A percentile compares a stretch with the other conserved stretches of the same genome.
Evolutionary conservation across 2,329 filamentous ascomycete genomes (phyloP).

Genomic region (Blastomyces gilchristii): DNA sequence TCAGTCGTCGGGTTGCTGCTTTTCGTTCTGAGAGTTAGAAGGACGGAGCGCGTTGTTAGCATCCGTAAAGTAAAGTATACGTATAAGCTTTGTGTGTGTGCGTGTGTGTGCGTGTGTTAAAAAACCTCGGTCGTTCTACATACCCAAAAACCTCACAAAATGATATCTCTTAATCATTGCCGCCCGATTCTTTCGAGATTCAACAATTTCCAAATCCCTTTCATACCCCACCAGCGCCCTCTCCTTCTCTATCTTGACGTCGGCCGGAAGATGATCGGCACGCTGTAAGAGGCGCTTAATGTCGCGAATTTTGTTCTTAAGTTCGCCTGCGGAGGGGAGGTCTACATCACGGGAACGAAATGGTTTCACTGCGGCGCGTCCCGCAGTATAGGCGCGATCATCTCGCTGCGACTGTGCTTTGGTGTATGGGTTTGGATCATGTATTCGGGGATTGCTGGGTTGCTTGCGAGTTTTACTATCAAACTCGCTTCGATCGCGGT

Average conservation of each 20-base stretch:
- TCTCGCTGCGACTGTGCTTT: neutral
- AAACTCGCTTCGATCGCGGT: neutral
- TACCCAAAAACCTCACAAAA: constrained; percentile 55
- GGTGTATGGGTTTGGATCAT: constrained; percentile 5
- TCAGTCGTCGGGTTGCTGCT: constrained; percentile 33
- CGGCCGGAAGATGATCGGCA: constrained; percentile 41
- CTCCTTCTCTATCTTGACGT: constrained; percentile 49
- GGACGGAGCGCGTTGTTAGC: neutral
- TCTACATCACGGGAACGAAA: constrained; percentile 4
- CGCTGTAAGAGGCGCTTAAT: constrained; percentile 43
- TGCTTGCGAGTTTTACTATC: constrained; percentile 7
- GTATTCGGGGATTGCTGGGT: neutral
- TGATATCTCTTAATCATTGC: constrained; percentile 54
- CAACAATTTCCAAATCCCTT: constrained; percentile 44
- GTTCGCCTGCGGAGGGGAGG: constrained; percentile 36
- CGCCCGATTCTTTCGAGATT: constrained; percentile 40
- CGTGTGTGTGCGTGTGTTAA: no score
- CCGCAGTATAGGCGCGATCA: constrained; percentile 1
- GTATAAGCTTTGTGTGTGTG: neutral
- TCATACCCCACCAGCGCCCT: constrained; percentile 48
- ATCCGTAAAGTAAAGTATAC: neutral
- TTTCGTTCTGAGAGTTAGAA: constrained; percentile 28
- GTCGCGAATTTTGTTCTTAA: constrained; percentile 48
- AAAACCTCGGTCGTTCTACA: no score
- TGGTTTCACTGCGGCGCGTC: neutral